These are phyloP conservation scores for Aspergillus mulundensis DNA, from an alignment of 495 filamentous ascomycete genomes.

Conservation along the genomic window DNA sequence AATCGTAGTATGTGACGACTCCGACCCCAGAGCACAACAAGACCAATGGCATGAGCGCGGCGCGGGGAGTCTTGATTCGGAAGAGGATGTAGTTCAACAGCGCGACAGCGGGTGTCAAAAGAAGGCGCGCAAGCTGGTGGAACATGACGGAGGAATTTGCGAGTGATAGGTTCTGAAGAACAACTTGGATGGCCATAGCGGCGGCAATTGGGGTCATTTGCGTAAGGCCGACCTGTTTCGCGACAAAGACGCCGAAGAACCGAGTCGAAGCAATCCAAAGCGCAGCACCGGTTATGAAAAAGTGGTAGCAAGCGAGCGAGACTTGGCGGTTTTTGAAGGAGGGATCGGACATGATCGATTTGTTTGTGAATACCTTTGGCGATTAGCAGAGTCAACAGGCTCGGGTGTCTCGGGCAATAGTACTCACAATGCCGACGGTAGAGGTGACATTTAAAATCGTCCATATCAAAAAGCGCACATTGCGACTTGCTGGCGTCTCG, in stretches of 20 bases:
- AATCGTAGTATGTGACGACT: conserved; percentile 69
- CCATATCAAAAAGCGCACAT: conserved; percentile 12
- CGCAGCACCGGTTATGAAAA: conserved; percentile 63
- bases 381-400: neutral
- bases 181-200: conserved; percentile 68
- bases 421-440: conserved; percentile 13
- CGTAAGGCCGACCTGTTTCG: conserved; percentile 48
- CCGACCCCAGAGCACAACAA: conserved; percentile 66
- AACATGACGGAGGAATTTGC: conserved; percentile 70
- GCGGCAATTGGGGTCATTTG: conserved; percentile 62
- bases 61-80: conserved; percentile 52
- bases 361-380: conserved; percentile 69
- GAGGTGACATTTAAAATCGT: conserved; percentile 17
- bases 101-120: conserved; percentile 66
- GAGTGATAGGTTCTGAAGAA: conserved; percentile 70
- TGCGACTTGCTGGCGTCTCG: neutral
- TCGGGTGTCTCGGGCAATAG: neutral
- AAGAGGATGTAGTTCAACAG: conserved; percentile 65
- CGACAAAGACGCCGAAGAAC: conserved; percentile 56
- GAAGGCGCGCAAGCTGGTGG: conserved; percentile 69
- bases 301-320: conserved; percentile 69
- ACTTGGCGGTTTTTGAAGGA: conserved; percentile 63
- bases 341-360: conserved; percentile 66
- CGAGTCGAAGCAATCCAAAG: conserved; percentile 62
- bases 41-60: conserved; percentile 42